Base-by-base conservation (phyloP, 768 basidiomycete species). In the Suillus luteus region DNA sequence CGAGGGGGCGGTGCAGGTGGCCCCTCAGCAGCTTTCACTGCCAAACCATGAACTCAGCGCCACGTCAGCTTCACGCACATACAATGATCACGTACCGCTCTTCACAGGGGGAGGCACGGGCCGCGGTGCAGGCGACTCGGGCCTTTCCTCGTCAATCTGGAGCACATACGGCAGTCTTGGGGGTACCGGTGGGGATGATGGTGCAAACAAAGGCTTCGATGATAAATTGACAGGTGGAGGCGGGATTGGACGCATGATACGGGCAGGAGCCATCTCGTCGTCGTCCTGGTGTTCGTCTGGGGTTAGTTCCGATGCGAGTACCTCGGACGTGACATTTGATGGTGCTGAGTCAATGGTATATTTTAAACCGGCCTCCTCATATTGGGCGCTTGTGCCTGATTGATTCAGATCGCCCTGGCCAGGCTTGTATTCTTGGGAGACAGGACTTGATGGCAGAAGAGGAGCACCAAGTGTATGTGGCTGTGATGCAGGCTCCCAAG, bases 231-330 rank as follows among this genome's bases (percentile, higher is more conserved):
- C 72, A 0, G 78, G 78, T 22, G 78, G 75, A 0, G 76, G 72
- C 0, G 75, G 79, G 59, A 73, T 66, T 0, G 71, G 70, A 59
- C 73, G 74, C 15, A 67, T 72, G 33, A 76, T 68, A 55, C 72
- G 77, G 8, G 77, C 70, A 3, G 75, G 73, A 3, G 71, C 70
- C 67, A 75, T 69, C 55, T 73, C 70, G 64, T 67, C 67, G 60
- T 71, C 71, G 46, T 66, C 68, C 24, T 63, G 64, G 43, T 70
- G 60, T 62, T 37, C 24, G 40, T 58, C 40, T 58, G 38, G 17
- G 1, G 10, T 41, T 17, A 19, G 9, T 27, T 41, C 40, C 2
- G 27, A 40, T 27, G 5, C 15, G 41, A 4, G 38, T 11, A 27
- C 15, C 14, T 58, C 55, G 17, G 15, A 17, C 24, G 40, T 6